Percentiles rank a stretch among this genome's conserved stretches.
Conservation (phyloP, 371 early-diverging fungal genomes). For the Mucor velutinosus region DNA sequence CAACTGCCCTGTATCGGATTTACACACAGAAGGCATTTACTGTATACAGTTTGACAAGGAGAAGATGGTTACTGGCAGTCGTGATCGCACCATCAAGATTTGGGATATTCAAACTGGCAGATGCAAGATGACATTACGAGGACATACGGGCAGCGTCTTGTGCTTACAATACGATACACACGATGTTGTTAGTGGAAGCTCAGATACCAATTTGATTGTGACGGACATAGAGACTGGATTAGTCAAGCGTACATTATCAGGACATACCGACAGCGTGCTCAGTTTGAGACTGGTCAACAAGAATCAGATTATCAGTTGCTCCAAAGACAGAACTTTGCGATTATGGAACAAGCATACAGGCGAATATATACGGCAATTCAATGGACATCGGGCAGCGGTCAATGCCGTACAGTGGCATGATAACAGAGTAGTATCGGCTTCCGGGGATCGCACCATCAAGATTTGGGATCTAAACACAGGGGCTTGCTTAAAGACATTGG, state of each 20-base stretch:
- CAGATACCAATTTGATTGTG: conserved; percentile 85
- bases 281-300: conserved; percentile 74
- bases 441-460: conserved; percentile 81
- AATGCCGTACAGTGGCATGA: conserved; percentile 75
- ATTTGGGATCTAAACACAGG: conserved; percentile 77
- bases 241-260: conserved; percentile 22
- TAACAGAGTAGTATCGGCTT: conserved; percentile 69
- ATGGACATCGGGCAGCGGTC: conserved; percentile 75
- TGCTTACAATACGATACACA: conserved; percentile 83
- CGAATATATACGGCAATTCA: conserved; percentile 63
- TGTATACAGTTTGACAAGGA: conserved; percentile 88
- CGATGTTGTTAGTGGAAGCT: conserved; percentile 88
- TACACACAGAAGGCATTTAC: conserved; percentile 93
- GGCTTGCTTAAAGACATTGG: conserved; percentile 53
- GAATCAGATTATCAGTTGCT: conserved; percentile 81
- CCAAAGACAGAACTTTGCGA: conserved; percentile 90
- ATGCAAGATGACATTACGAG: conserved; percentile 72
- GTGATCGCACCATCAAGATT: conserved; percentile 87
- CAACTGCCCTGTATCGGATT: conserved; percentile 55
- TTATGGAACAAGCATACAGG: conserved; percentile 80
- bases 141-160: conserved; percentile 91
- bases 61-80: conserved; percentile 88
- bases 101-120: conserved; percentile 67
- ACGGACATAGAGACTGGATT: conserved; percentile 72
- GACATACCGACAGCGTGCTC: conserved; percentile 79